Evolutionary conservation across 345 rosid species (phyloP), one percentile per base, ranked within the genome.

Genomic region (Lumnitzera littorea): DNA sequence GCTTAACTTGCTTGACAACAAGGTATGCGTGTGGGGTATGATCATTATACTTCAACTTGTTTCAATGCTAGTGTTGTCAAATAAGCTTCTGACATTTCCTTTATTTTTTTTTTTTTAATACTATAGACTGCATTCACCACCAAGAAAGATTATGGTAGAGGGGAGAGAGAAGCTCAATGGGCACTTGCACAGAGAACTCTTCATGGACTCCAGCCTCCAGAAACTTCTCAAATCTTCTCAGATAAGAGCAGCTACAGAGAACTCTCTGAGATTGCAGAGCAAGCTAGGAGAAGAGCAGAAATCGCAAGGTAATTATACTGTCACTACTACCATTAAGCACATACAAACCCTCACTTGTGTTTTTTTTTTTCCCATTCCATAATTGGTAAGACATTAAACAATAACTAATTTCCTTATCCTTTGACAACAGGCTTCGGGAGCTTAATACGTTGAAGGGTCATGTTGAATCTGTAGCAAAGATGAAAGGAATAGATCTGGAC

Each of bases 81-180:
- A 20, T 36, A 24, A 62, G 15, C 13, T n/a, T 16, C 14, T 23
- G 11, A 20, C 58, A 12, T 24, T 65, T 57, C 41, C 24, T n/a
- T 14, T 52, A 15, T 9, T 31, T 20, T 20, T 20, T 20, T 20
- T 20, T 20, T 20, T 20, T 20, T 20, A 20, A 46, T 16, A 48
- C 46, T 51, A n/a, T 52, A 75, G 80, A 72, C 77, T n/a, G 76
- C 74, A 12, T 76, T 76, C 66, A 76, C 74, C 14, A 76, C 77
- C 66, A 76, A 72, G 77, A 72, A 72, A 63, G 77, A 76, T 41
- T 72, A 63, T 16, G 80, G 77, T 12, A 69, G 68, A 61, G 77
- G 62, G 60, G 80, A 72, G 60, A 69, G 80, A 47, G 80, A 76
- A 50, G 80, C 80, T 24, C 80, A 76, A 25, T 76, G 80, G 80